Percentiles rank a stretch among this genome's conserved stretches.
Evolutionary conservation across 2,329 filamentous ascomycete genomes (phyloP).

Genomic region (Ascochyta lentis): DNA sequence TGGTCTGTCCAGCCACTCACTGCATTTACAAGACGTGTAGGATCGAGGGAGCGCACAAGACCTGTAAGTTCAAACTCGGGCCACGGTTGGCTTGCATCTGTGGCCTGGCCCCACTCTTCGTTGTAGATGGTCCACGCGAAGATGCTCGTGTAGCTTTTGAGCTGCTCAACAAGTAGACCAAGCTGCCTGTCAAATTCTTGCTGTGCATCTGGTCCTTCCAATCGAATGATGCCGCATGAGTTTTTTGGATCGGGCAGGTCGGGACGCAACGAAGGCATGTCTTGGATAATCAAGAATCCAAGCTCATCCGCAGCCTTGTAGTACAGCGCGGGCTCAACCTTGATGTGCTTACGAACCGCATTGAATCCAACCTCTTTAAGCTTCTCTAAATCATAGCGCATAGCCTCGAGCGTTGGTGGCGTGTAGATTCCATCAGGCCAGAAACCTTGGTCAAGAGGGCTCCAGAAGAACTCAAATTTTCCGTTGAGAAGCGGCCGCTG

Average conservation of each 20-base stretch:
- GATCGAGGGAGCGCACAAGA: slow-evolving; percentile 64
- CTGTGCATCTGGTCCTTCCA: slow-evolving; percentile 56
- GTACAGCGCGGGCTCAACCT: slow-evolving; percentile 71
- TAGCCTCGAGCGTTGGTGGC: slow-evolving; percentile 69
- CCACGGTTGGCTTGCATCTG: slow-evolving; percentile 45
- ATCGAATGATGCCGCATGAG: slow-evolving; percentile 21
- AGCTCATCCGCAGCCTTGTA: slow-evolving; percentile 72
- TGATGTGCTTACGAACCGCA: slow-evolving; percentile 75
- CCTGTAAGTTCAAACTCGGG: slow-evolving; percentile 66
- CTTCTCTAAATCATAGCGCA: slow-evolving; percentile 69
- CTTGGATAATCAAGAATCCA: slow-evolving; percentile 72
- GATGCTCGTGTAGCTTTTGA: slow-evolving; percentile 70
- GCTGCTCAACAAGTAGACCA: slow-evolving; percentile 66
- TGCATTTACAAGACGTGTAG: slow-evolving; percentile 68
- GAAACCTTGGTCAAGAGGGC: slow-evolving; percentile 73
- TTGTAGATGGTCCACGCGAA: slow-evolving; percentile 74
- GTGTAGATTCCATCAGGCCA: slow-evolving; percentile 75
- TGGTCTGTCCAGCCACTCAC: slow-evolving; percentile 73
- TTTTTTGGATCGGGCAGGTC: slow-evolving; percentile 25
- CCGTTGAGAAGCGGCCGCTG: slow-evolving; percentile 70
- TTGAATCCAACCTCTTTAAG: slow-evolving; percentile 73
- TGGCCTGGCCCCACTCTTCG: slow-evolving; percentile 72
- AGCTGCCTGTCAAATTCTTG: slow-evolving; percentile 70
- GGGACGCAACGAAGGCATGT: slow-evolving; percentile 68
- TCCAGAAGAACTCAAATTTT: slow-evolving; percentile 72